Conservation (phyloP, 768 basidiomycete species). For the Lepiota venenata region DNA sequence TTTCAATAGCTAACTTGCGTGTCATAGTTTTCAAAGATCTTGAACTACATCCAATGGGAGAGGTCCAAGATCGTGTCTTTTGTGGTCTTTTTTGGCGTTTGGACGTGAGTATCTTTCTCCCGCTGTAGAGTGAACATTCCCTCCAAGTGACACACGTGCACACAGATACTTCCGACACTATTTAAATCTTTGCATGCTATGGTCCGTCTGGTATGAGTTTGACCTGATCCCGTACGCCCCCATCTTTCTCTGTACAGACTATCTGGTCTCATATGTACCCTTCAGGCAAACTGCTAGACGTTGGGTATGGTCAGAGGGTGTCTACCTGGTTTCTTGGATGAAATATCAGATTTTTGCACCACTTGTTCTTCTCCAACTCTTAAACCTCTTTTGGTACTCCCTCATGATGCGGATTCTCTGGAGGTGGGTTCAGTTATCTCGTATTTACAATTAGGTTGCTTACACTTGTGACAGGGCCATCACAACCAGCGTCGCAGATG, state of each 20-base stretch:
- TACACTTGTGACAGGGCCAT: slow-evolving; percentile 44
- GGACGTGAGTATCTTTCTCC: slow-evolving; percentile 62
- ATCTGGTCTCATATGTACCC: neutral
- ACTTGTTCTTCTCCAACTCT: slow-evolving; percentile 67
- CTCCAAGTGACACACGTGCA: neutral
- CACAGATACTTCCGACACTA: slow-evolving; percentile 91
- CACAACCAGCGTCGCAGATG: slow-evolving; percentile 42
- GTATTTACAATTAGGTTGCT: slow-evolving; percentile 10
- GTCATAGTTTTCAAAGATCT: slow-evolving; percentile 70
- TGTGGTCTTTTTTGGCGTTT: slow-evolving; percentile 60
- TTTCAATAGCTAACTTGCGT: neutral
- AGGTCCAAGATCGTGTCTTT: slow-evolving; percentile 62
- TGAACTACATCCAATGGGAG: slow-evolving; percentile 82
- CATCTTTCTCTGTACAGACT: neutral
- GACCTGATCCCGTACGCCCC: slow-evolving; percentile 67
- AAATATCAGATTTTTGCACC: slow-evolving; percentile 77
- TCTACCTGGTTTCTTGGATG: slow-evolving; percentile 77
- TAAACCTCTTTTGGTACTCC: slow-evolving; percentile 95
- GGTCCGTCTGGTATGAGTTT: slow-evolving; percentile 82
- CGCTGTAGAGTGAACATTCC: neutral
- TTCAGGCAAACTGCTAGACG: slow-evolving; percentile 47
- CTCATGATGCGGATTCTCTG: slow-evolving; percentile 75
- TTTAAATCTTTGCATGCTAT: slow-evolving; percentile 81
- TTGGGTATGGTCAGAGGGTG: slow-evolving; percentile 61
- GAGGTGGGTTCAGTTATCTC: slow-evolving; percentile 46